phyloP scores from a whole-genome alignment of 1,284 basidiomycete species.

The Tremellales sp. region DNA sequence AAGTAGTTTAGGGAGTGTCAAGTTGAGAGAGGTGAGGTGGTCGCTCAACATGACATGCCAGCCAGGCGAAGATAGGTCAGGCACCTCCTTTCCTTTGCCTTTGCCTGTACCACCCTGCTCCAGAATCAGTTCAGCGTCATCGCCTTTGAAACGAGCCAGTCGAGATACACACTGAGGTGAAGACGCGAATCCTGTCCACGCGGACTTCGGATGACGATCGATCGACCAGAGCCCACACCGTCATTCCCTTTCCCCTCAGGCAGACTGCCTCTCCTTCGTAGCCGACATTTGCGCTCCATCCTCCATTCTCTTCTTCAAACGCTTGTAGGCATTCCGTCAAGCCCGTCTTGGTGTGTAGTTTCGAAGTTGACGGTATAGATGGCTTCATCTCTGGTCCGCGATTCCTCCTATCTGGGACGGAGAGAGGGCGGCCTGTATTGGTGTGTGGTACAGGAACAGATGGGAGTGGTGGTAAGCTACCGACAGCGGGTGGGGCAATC shows the following conservation, averaged over 20 bases:
- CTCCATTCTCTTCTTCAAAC: not conserved
- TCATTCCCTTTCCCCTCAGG: not conserved
- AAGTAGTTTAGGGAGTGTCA: constrained; percentile 13
- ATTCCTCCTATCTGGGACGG: not conserved
- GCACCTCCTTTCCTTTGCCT: not conserved
- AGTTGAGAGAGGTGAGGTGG: constrained; percentile 9
- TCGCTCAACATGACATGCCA: constrained; percentile 6
- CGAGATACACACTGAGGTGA: no score
- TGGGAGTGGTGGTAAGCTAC: not conserved
- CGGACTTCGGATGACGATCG: no score
- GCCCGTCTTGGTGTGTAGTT: not conserved
- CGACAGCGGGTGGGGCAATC: not conserved
- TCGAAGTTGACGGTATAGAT: not conserved
- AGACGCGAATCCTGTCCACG: no score
- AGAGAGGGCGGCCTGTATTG: not conserved
- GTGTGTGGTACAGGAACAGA: not conserved
- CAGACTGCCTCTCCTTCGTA: not conserved
- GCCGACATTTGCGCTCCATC: not conserved
- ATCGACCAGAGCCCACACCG: no score
- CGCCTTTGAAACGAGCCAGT: no score
- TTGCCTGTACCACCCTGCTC: no score
- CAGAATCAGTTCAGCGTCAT: no score
- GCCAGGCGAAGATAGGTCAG: constrained; percentile 1
- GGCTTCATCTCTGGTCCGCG: not conserved
- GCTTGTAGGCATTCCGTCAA: not conserved